phyloP scores from a whole-genome alignment of 2,329 filamentous ascomycete species.

The Claviceps lovelessii region DNA sequence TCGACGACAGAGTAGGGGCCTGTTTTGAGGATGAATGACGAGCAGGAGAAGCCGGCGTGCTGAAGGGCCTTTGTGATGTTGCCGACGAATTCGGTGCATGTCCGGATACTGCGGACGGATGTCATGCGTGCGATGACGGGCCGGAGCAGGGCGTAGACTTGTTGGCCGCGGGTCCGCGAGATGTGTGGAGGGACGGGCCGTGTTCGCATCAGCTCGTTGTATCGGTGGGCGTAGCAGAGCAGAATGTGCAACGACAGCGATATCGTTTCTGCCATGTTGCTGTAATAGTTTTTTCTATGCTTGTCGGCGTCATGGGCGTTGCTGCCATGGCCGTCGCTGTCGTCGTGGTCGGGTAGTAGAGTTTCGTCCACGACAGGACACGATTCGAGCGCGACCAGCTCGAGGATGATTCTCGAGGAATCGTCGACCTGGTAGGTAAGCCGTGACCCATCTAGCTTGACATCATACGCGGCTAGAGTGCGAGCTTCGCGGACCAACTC shows the following conservation, averaged over 20 bases:
- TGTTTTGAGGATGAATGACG: slow-evolving; percentile 29
- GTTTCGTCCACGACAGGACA: slow-evolving; percentile 17
- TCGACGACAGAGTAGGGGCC: slow-evolving; percentile 18
- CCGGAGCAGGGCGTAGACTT: slow-evolving; percentile 35
- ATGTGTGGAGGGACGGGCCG: slow-evolving; percentile 33
- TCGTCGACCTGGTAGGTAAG: slow-evolving; percentile 42
- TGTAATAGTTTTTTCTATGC: slow-evolving; percentile 16
- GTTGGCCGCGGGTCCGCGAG: slow-evolving; percentile 22
- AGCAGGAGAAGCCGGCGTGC: slow-evolving; percentile 28
- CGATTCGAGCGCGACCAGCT: slow-evolving; percentile 47
- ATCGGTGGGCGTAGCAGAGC: slow-evolving; percentile 63
- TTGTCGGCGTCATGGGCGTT: no score
- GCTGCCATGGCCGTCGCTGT: not conserved
- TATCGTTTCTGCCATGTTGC: slow-evolving; percentile 48
- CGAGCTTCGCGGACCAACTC: slow-evolving; percentile 76
- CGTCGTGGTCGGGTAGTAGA: slow-evolving; percentile 11
- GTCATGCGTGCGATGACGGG: slow-evolving; percentile 36
- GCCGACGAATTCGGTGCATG: slow-evolving; percentile 28
- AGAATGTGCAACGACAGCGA: slow-evolving; percentile 59
- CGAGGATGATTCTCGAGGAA: slow-evolving; percentile 44
- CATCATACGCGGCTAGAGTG: slow-evolving; percentile 53
- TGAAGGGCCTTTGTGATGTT: slow-evolving; percentile 29
- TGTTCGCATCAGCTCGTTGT: slow-evolving; percentile 56
- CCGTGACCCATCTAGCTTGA: slow-evolving; percentile 45
- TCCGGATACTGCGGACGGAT: slow-evolving; percentile 26